phyloP scores from a whole-genome alignment of 768 basidiomycete genomes.

The Lactarius tabidus region DNA sequence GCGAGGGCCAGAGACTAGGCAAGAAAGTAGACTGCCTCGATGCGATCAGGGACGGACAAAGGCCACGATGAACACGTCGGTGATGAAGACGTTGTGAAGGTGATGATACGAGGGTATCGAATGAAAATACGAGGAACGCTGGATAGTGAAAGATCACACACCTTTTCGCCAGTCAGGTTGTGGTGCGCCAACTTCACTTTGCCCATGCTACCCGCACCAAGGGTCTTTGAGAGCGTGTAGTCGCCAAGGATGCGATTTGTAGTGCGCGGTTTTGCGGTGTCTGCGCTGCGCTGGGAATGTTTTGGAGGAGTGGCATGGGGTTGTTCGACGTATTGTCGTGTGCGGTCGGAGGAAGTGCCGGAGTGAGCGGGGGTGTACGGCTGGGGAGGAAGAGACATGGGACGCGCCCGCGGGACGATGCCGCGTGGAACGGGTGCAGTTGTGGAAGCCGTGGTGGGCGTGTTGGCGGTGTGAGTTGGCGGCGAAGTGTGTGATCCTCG shows the following conservation, averaged over 20 bases:
- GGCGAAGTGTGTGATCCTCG: constrained; percentile 33
- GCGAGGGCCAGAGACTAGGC: no score
- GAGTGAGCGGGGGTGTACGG: constrained; percentile 36
- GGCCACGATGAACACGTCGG: neutral
- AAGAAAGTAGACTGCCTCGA: neutral
- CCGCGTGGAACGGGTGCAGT: constrained; percentile 25
- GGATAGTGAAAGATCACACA: constrained; percentile 37
- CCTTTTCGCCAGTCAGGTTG: constrained; percentile 88
- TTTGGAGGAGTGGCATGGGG: constrained; percentile 15
- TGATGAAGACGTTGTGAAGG: neutral
- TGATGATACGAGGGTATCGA: neutral
- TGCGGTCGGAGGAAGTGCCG: constrained; percentile 29
- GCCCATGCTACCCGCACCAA: constrained; percentile 98
- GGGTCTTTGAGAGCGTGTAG: constrained; percentile 93
- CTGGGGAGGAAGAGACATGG: constrained; percentile 75
- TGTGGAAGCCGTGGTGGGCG: constrained; percentile 14
- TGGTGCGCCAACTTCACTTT: constrained; percentile 97
- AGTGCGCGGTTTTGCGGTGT: constrained; percentile 30
- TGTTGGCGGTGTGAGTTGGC: constrained; percentile 29
- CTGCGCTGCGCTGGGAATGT: constrained; percentile 25
- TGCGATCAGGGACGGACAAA: neutral
- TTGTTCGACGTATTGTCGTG: constrained; percentile 28
- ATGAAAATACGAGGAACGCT: neutral
- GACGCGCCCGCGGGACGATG: constrained; percentile 44
- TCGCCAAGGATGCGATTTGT: constrained; percentile 74